Evolutionary conservation across 2,329 filamentous ascomycete species (phyloP).

Genomic region (Pseudonectria buxi): DNA sequence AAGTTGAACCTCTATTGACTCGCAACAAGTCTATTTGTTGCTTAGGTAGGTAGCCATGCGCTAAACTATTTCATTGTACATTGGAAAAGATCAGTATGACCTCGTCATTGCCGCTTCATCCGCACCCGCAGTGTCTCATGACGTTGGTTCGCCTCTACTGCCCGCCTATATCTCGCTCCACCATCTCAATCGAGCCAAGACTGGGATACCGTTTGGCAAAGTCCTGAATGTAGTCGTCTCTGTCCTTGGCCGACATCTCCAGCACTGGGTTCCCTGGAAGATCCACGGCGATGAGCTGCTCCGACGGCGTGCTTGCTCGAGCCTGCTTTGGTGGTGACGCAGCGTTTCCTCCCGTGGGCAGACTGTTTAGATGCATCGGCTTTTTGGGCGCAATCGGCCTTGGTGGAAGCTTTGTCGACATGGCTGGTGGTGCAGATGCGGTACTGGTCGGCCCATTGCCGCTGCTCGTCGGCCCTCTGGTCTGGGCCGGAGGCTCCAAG

Average conservation of each 20-base stretch:
- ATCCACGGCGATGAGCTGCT: slow-evolving; percentile 39
- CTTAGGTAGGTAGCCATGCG: too few species aligned
- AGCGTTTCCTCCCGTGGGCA: slow-evolving; percentile 37
- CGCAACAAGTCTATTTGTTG: too few species aligned
- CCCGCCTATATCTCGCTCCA: slow-evolving; percentile 56
- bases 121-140: slow-evolving; percentile 11
- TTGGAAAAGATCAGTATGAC: too few species aligned
- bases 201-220: slow-evolving; percentile 87
- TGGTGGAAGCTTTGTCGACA: slow-evolving; percentile 20
- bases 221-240: slow-evolving; percentile 58
- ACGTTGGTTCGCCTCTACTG: slow-evolving; percentile 24
- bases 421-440: slow-evolving; percentile 17
- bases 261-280: slow-evolving; percentile 42
- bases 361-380: slow-evolving; percentile 53
- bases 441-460: slow-evolving; percentile 7
- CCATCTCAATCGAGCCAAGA: slow-evolving; percentile 77
- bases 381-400: slow-evolving; percentile 55
- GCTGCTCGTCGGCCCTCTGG: slow-evolving; percentile 6
- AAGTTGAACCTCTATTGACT: too few species aligned
- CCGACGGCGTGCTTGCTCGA: slow-evolving; percentile 18
- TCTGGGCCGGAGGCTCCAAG: slow-evolving; percentile 20
- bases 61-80: too few species aligned
- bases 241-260: slow-evolving; percentile 51
- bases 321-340: slow-evolving; percentile 40
- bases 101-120: slow-evolving; percentile 2